Evolutionary conservation across 257 asterid species (phyloP).

Genomic region (Echium plantagineum): DNA sequence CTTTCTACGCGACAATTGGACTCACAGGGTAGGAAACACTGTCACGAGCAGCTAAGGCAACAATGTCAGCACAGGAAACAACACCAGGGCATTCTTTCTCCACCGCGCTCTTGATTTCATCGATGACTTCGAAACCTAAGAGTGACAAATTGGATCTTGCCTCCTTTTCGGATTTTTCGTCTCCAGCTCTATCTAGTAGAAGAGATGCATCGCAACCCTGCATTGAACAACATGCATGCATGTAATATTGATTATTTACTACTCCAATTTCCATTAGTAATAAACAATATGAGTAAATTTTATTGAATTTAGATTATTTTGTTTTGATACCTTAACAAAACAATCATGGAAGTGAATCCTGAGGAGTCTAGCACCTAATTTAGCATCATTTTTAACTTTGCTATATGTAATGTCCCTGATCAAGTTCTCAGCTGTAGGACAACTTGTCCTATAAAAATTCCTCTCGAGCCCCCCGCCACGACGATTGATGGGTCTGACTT

Average conservation of each 20-base stretch:
- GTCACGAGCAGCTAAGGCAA: conserved; percentile 37
- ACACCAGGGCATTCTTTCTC: conserved; percentile 25
- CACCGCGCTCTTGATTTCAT: conserved; percentile 25
- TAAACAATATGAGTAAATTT: too few relatives aligned
- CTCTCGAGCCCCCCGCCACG: conserved; percentile 8
- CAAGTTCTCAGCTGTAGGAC: conserved; percentile 28
- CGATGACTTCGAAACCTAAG: conserved; percentile 33
- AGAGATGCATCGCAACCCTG: conserved; percentile 50
- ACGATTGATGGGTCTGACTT: too few relatives aligned
- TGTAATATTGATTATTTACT: too few relatives aligned
- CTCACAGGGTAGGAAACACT: conserved; percentile 30
- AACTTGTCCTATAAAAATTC: conserved; percentile 23
- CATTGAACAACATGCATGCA: background rate
- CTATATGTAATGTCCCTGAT: conserved; percentile 23
- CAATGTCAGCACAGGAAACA: conserved; percentile 48
- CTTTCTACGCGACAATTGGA: background rate
- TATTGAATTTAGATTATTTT: too few relatives aligned
- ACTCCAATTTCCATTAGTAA: too few relatives aligned
- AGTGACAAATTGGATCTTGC: conserved; percentile 28
- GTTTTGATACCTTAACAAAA: conserved; percentile 28
- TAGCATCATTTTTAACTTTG: conserved; percentile 22
- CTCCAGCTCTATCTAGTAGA: conserved; percentile 19
- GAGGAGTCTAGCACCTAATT: conserved; percentile 31
- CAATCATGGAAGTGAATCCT: conserved; percentile 47
- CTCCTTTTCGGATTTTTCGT: conserved; percentile 30